phyloP scores from a whole-genome alignment of 2,329 filamentous ascomycete genomes.

The Fonsecaea monophora region DNA sequence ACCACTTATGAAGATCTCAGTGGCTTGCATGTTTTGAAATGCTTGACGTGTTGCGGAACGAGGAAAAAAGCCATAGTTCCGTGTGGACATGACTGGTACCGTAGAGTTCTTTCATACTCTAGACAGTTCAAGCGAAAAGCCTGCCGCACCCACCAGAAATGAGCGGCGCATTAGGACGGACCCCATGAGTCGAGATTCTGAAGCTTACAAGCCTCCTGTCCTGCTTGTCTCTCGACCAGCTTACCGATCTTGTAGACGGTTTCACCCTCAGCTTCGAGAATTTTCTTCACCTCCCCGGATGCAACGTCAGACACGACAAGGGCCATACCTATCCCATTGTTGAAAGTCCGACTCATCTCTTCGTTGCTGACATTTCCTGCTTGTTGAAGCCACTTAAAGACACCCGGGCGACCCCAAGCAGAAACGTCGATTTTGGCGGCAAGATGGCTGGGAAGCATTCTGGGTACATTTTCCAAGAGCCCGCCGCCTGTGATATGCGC shows the following conservation, averaged over 20 bases:
- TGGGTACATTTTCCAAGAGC: constrained; percentile 89
- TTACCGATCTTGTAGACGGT: constrained; percentile 77
- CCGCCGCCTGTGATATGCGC: constrained; percentile 97
- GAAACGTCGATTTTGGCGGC: constrained; percentile 80
- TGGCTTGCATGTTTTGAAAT: constrained; percentile 8
- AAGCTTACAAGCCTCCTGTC: constrained; percentile 65
- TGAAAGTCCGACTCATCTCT: constrained; percentile 94
- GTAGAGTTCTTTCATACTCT: constrained; percentile 1
- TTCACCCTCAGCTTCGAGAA: constrained; percentile 73
- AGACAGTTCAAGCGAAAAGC: background rate
- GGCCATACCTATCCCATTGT: constrained; percentile 94
- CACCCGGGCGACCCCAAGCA: constrained; percentile 75
- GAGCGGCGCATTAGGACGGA: constrained; percentile 10
- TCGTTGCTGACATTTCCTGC: constrained; percentile 66
- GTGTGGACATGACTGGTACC: background rate
- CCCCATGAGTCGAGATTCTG: constrained; percentile 62
- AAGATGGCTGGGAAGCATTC: constrained; percentile 82
- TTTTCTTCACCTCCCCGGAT: constrained; percentile 64
- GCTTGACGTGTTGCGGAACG: background rate
- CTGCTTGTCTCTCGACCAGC: constrained; percentile 63
- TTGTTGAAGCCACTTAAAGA: constrained; percentile 86
- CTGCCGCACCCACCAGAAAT: background rate
- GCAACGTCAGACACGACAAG: constrained; percentile 74
- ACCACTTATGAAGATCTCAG: background rate
- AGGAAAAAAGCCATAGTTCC: background rate